These are phyloP conservation scores for Pythium guiyangense DNA, from an alignment of 352 stramenopile species.

Conservation along the genomic window DNA sequence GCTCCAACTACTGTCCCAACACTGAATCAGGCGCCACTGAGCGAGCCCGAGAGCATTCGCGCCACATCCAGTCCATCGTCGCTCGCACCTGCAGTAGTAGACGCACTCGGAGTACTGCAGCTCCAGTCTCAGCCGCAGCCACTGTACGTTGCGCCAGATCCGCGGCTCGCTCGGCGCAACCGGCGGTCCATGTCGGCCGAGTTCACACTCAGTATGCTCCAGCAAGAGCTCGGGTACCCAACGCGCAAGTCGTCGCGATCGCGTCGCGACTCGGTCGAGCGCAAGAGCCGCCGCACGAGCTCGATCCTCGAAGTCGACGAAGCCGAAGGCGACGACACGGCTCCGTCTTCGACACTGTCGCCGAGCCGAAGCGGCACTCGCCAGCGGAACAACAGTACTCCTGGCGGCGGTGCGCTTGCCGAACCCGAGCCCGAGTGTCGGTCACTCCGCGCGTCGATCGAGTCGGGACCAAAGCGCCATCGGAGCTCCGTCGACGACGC, in stretches of 20 bases:
- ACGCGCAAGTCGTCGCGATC: slow-evolving; percentile 16
- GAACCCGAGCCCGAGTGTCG: slow-evolving; percentile 14
- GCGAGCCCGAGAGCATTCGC: neutral
- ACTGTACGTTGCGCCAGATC: neutral
- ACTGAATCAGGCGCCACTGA: neutral
- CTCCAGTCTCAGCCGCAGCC: slow-evolving; percentile 2
- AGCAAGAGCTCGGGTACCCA: slow-evolving; percentile 76
- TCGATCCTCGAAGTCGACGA: slow-evolving; percentile 36
- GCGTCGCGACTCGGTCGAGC: slow-evolving; percentile 16
- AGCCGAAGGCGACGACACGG: neutral
- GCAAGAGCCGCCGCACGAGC: slow-evolving; percentile 23
- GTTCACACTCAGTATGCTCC: slow-evolving; percentile 50
- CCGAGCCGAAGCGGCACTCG: neutral
- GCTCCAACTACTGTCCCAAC: neutral
- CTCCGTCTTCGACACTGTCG: neutral
- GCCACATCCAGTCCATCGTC: neutral
- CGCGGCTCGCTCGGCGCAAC: slow-evolving; percentile 12
- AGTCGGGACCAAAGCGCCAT: neutral
- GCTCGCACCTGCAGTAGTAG: neutral
- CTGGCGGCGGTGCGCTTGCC: too few relatives aligned
- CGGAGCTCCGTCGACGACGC: too few relatives aligned
- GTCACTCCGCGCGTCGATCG: slow-evolving; percentile 4
- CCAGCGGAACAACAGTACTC: neutral
- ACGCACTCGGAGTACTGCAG: neutral
- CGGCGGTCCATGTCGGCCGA: slow-evolving; percentile 60